These are phyloP conservation scores for Corinectria fuckeliana DNA, from an alignment of 2,329 filamentous ascomycete genomes.

Conservation along the genomic window DNA sequence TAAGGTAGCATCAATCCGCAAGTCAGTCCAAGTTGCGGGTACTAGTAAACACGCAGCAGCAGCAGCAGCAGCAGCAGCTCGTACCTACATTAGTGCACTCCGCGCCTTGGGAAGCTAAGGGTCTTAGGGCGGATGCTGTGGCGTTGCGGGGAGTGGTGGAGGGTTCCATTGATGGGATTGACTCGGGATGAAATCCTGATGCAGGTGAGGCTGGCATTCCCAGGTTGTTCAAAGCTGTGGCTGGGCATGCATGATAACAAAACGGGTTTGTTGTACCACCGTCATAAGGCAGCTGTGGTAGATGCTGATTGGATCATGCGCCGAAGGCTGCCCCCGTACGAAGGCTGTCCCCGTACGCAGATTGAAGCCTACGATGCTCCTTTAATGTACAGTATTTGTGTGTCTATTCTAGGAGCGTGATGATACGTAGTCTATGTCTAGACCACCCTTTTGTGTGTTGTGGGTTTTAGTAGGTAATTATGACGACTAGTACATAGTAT, in stretches of 20 bases:
- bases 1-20: conserved; percentile 3
- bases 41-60: conserved; percentile 14
- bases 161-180: too few relatives aligned
- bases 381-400: too few relatives aligned
- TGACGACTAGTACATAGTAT: background rate
- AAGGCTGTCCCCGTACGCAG: too few relatives aligned
- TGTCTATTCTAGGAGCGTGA: too few relatives aligned
- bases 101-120: conserved; percentile 13
- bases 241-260: background rate
- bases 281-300: too few relatives aligned
- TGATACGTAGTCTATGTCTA: background rate
- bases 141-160: conserved; percentile 3
- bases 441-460: too few relatives aligned
- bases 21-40: background rate
- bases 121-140: conserved; percentile 2
- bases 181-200: background rate
- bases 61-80: too few relatives aligned
- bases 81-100: conserved; percentile 37
- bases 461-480: background rate
- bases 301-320: too few relatives aligned
- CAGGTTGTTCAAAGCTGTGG: background rate
- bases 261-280: background rate
- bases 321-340: too few relatives aligned
- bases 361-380: too few relatives aligned
- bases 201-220: background rate